phyloP scores from a whole-genome alignment of 192 early-diverging fungal species.

The Coemansia interrupta region DNA sequence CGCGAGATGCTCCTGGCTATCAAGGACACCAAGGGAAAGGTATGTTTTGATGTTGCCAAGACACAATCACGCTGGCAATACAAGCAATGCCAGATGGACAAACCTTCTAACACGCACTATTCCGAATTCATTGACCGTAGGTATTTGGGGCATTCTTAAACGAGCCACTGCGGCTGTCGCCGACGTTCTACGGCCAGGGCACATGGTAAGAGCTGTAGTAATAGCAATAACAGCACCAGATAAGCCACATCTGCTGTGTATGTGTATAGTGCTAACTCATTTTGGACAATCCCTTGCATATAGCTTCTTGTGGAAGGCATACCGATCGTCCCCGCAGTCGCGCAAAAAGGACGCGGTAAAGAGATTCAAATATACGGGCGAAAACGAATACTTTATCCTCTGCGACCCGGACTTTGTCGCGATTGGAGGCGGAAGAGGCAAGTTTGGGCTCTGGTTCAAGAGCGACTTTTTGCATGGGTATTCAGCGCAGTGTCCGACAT shows the following conservation, averaged over 20 bases:
- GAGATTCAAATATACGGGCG: constrained; percentile 68
- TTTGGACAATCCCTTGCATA: neutral
- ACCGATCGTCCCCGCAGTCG: constrained; percentile 37
- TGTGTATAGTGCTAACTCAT: neutral
- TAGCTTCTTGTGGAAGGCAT: constrained; percentile 73
- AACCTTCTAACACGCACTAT: neutral
- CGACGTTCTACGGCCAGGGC: constrained; percentile 78
- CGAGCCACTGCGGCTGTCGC: constrained; percentile 60
- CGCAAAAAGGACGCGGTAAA: constrained; percentile 53
- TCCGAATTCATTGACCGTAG: constrained; percentile 31
- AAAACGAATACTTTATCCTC: constrained; percentile 77
- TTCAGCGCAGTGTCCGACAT: constrained; percentile 66
- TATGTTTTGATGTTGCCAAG: constrained; percentile 11
- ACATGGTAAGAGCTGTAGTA: constrained; percentile 59
- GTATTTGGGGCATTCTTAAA: constrained; percentile 77
- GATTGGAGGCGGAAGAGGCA: constrained; percentile 74
- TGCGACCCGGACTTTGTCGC: constrained; percentile 72
- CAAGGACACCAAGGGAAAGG: constrained; percentile 57
- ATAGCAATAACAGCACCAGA: neutral
- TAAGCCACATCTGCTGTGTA: neutral
- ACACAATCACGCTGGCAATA: too few species aligned
- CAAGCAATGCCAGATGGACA: too few species aligned
- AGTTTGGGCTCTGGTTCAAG: constrained; percentile 74
- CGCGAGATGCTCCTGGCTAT: constrained; percentile 68
- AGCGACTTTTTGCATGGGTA: constrained; percentile 66